These are phyloP conservation scores for Penicillium coprophilum DNA, from an alignment of 495 filamentous ascomycete genomes.

Conservation along the genomic window DNA sequence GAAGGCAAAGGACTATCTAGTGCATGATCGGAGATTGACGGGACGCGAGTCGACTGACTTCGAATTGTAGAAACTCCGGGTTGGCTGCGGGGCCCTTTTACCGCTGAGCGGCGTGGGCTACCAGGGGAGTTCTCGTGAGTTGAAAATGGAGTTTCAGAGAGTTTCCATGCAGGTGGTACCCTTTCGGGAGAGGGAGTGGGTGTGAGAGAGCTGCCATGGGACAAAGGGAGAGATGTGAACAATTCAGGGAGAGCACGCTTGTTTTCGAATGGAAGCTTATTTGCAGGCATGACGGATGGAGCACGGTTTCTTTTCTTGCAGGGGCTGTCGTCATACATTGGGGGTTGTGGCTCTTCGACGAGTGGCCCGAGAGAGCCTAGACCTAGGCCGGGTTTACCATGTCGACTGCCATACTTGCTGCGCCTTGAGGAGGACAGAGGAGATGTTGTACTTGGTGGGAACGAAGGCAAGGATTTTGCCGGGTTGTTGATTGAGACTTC, in stretches of 20 bases:
- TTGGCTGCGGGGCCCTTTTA: slow-evolving; percentile 44
- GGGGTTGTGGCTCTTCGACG: slow-evolving; percentile 23
- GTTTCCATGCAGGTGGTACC: slow-evolving; percentile 30
- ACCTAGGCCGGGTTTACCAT: slow-evolving; percentile 24
- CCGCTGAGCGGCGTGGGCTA: slow-evolving; percentile 37
- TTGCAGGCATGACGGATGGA: slow-evolving; percentile 15
- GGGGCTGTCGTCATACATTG: slow-evolving; percentile 16
- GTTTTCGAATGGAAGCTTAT: slow-evolving; percentile 7
- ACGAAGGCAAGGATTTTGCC: slow-evolving; percentile 8
- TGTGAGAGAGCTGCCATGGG: slow-evolving; percentile 22
- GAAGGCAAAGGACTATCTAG: slow-evolving; percentile 14
- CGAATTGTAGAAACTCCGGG: slow-evolving; percentile 22
- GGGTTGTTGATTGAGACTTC: slow-evolving; percentile 25
- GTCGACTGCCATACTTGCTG: slow-evolving; percentile 25
- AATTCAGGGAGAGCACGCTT: slow-evolving; percentile 26
- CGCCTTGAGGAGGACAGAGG: slow-evolving; percentile 23
- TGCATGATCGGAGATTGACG: slow-evolving; percentile 17
- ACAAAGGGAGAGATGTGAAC: slow-evolving; percentile 29
- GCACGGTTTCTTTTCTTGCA: slow-evolving; percentile 30
- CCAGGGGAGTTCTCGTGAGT: slow-evolving; percentile 28
- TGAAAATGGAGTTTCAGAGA: slow-evolving; percentile 27
- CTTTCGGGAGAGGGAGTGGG: slow-evolving; percentile 41
- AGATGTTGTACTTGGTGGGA: slow-evolving; percentile 22
- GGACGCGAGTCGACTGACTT: slow-evolving; percentile 23
- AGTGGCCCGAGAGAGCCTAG: slow-evolving; percentile 25